phyloP scores from a whole-genome alignment of 495 filamentous ascomycete genomes.

The Trichoderma erinaceum region DNA sequence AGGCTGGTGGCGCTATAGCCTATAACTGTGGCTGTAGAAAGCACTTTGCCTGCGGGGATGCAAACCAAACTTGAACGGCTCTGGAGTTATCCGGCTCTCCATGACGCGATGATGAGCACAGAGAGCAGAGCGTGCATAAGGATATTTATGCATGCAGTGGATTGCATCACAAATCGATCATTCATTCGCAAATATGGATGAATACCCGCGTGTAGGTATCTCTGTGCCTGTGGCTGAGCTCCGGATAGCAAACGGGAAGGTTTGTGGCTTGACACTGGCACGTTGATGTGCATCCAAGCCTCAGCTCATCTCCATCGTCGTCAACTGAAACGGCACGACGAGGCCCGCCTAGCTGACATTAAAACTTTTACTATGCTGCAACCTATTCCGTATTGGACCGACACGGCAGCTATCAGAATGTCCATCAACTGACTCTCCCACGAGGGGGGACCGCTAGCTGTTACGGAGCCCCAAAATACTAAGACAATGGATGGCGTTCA shows the following conservation, averaged over 20 bases:
- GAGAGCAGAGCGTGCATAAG: background rate
- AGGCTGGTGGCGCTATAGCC: no score
- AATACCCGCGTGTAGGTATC: no score
- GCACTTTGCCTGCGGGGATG: background rate
- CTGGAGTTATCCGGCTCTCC: background rate
- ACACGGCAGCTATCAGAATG: no score
- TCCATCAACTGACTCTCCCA: no score
- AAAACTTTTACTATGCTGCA: background rate
- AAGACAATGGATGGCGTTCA: slow-evolving; percentile 5
- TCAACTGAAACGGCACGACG: background rate
- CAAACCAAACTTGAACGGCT: background rate
- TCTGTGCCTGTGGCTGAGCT: no score
- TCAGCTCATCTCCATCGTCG: background rate
- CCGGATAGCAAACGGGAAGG: no score
- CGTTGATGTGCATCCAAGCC: no score
- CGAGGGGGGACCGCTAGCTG: no score
- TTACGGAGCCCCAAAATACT: background rate
- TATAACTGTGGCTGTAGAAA: no score
- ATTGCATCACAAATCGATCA: background rate
- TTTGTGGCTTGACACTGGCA: no score
- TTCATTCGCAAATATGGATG: background rate
- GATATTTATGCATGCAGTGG: background rate
- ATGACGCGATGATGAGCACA: slow-evolving; percentile 10
- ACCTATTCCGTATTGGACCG: background rate
- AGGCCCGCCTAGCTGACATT: background rate